Evolutionary conservation across 306 rosid species (phyloP), one percentile per base, ranked within the genome.

Genomic region (Hylodesmum podocarpum): DNA sequence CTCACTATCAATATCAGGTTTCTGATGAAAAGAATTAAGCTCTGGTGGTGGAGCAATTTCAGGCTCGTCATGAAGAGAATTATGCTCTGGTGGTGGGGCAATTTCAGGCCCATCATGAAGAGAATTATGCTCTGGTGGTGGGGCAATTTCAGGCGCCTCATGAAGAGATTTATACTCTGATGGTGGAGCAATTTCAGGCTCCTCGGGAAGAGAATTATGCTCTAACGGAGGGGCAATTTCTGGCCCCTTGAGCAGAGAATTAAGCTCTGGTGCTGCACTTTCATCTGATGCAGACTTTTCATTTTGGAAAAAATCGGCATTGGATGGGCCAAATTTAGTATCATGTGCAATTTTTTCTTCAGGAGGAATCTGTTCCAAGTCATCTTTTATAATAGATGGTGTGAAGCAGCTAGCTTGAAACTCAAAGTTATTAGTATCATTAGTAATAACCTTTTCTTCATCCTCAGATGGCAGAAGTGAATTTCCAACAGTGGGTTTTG

Each of bases 361-460:
- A 7, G 77, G 73, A 70, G 77, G 77, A 78, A 68, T 73, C 79
- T 83, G 84, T 74, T 87, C 90, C 79, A 83, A 53, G 65, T 73
- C 76, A 62, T 84, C 89, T 55, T 80, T 65, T 33, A 9, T 53
- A 18, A 77, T 57, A 51, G 61, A 77, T 65, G 94, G 73, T 34
- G 79, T 16, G 66, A 86, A 69, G 72, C 65, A 29, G 77, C 25
- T 68, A 37, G 84, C 67, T 72, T 88, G 89, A 69, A 85, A 75
- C 78, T 85, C 73, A 16, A 87, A 86, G 84, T 82, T 76, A 29
- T 50, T 59, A 19, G 87, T 85, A 59, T 86, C 86, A 51, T 75
- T 64, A 77, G 72, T 72, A 49, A 78, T 76, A 11, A 81, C 55
- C 78, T 85, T 88, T 34, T 88, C 97, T 75, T 89, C 92, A 73